phyloP scores from a whole-genome alignment of 768 basidiomycete genomes.

The Kwoniella bestiolae region DNA sequence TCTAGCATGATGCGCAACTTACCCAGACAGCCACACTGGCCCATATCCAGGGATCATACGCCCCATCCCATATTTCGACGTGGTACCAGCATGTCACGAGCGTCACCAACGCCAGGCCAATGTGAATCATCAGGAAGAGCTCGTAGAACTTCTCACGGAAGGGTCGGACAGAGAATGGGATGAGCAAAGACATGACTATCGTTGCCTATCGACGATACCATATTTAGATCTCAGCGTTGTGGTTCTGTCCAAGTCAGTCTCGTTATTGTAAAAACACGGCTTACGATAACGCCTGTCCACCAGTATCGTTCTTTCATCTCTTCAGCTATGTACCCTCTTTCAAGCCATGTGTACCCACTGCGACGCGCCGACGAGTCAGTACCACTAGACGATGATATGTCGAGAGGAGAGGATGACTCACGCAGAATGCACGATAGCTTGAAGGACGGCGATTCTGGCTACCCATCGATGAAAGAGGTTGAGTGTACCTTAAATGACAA shows the following conservation, averaged over 20 bases:
- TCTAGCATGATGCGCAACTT: background rate
- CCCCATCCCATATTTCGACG: conserved; percentile 32
- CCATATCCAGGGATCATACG: conserved; percentile 38
- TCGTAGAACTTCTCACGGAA: conserved; percentile 37
- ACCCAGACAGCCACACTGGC: conserved; percentile 39
- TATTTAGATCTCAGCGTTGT: too few relatives aligned
- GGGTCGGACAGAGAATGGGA: conserved; percentile 35
- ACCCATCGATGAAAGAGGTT: conserved; percentile 42
- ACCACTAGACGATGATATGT: background rate
- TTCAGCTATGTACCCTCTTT: conserved; percentile 18
- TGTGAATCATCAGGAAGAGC: conserved; percentile 40
- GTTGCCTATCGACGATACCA: conserved; percentile 22
- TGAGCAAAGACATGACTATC: conserved; percentile 29
- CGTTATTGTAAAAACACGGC: background rate
- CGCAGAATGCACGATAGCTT: conserved; percentile 38
- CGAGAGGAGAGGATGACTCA: conserved; percentile 10
- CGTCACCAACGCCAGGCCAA: conserved; percentile 23
- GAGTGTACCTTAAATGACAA: conserved; percentile 15
- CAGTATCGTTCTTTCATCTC: conserved; percentile 30
- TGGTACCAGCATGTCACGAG: conserved; percentile 38
- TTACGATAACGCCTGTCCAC: conserved; percentile 32
- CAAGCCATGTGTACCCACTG: conserved; percentile 35
- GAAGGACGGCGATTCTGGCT: conserved; percentile 21
- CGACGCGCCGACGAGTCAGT: background rate
- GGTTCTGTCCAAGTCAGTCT: too few relatives aligned